Conservation (phyloP, 176 grass and related monocot species). For the Raddia guianensis region DNA sequence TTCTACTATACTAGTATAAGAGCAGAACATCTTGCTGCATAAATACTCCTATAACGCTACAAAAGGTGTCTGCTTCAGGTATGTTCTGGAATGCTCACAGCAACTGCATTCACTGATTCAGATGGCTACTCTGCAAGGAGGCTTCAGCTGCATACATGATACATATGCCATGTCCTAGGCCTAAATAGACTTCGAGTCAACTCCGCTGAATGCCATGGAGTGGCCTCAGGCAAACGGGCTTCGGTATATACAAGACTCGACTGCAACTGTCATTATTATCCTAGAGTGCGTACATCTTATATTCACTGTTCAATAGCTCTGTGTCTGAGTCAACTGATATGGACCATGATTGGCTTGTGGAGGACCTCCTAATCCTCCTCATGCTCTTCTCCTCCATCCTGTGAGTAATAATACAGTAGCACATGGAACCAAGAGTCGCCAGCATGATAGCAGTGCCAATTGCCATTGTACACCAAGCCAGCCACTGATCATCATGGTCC, state of each 20-base stretch:
- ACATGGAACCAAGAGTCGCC: constrained; percentile 78
- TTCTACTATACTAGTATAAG: constrained; percentile 34
- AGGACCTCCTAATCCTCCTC: constrained; percentile 73
- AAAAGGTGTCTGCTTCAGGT: constrained; percentile 38
- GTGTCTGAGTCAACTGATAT: constrained; percentile 69
- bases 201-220: constrained; percentile 40
- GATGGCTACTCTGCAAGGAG: constrained; percentile 11
- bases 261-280: not conserved
- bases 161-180: constrained; percentile 38
- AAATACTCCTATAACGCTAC: constrained; percentile 41
- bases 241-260: constrained; percentile 50
- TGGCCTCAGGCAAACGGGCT: constrained; percentile 38
- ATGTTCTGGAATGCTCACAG: constrained; percentile 21
- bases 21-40: constrained; percentile 34
- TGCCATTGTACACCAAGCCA: constrained; percentile 94
- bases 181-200: constrained; percentile 36
- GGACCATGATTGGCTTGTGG: constrained; percentile 69
- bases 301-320: constrained; percentile 74
- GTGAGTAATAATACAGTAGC: constrained; percentile 79
- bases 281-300: constrained; percentile 88
- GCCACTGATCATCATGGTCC: constrained; percentile 60
- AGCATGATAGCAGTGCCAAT: constrained; percentile 83
- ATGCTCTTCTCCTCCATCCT: constrained; percentile 88
- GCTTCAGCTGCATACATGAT: constrained; percentile 43
- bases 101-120: not conserved